These are phyloP conservation scores for Nelumbo lutea DNA, from an alignment of 164 flowering plant species.

Conservation along the genomic window DNA sequence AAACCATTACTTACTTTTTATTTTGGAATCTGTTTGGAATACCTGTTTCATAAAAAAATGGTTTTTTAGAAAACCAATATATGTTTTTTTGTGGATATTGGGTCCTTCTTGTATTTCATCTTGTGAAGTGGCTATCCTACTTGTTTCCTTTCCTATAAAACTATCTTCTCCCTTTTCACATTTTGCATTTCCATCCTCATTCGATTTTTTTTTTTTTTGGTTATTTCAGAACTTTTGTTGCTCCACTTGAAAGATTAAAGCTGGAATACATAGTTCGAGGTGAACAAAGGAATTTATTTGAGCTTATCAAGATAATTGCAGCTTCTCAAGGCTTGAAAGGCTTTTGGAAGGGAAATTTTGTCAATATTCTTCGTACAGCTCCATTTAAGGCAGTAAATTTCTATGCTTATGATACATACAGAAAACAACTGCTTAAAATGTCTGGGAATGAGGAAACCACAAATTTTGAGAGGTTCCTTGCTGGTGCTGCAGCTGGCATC, in stretches of 20 bases:
- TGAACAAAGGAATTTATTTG: constrained; percentile 62
- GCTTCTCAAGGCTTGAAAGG: constrained; percentile 74
- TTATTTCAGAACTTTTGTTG: constrained; percentile 70
- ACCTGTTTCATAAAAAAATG: neutral
- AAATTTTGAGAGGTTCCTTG: constrained; percentile 80
- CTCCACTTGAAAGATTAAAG: constrained; percentile 94
- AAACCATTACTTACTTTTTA: neutral
- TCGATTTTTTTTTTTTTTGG: constrained; percentile 8
- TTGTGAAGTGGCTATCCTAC: neutral
- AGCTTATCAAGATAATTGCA: constrained; percentile 66
- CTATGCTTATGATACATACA: constrained; percentile 81
- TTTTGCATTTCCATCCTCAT: neutral
- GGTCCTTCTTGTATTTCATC: neutral
- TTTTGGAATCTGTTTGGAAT: neutral
- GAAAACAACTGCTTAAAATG: constrained; percentile 59
- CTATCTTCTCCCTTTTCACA: neutral
- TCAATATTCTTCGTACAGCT: constrained; percentile 90
- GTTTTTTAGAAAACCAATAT: neutral
- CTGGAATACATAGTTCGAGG: constrained; percentile 93
- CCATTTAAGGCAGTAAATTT: constrained; percentile 92
- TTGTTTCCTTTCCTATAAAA: neutral
- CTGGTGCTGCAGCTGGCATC: constrained; percentile 93
- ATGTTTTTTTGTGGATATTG: neutral
- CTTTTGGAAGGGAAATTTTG: constrained; percentile 91
- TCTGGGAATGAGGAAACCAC: constrained; percentile 75